Percentiles rank a stretch among this genome's conserved stretches.
phyloP scores from a whole-genome alignment of 176 grass and related monocot species.

The Chrysopogon serrulatus region DNA sequence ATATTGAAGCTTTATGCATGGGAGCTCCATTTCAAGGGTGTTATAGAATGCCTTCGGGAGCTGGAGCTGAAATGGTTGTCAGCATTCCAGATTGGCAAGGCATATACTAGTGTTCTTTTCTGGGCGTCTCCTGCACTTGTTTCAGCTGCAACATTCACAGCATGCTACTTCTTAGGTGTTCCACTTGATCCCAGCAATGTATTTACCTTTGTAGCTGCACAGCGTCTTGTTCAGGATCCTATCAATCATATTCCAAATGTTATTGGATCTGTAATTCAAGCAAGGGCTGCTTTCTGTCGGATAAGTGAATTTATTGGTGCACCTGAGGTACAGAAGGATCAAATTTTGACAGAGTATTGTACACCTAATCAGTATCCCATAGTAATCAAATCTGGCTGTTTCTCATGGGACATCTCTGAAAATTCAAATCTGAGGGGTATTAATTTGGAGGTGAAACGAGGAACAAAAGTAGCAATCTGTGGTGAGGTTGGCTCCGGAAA shows the following conservation, averaged over 20 bases:
- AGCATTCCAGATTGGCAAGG: conserved; percentile 64
- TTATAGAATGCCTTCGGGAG: conserved; percentile 61
- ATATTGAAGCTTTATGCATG: conserved; percentile 84
- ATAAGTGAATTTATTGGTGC: conserved; percentile 66
- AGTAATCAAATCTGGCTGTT: conserved; percentile 46
- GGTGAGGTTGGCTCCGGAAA: conserved; percentile 92
- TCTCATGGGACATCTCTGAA: conserved; percentile 63
- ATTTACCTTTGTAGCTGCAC: conserved; percentile 74
- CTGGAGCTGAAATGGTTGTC: conserved; percentile 65
- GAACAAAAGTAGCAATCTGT: conserved; percentile 78
- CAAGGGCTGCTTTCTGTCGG: conserved; percentile 72
- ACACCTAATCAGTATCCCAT: conserved; percentile 27
- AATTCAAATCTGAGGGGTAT: conserved; percentile 57
- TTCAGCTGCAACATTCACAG: conserved; percentile 67
- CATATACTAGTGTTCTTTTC: conserved; percentile 76
- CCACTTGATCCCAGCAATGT: conserved; percentile 77
- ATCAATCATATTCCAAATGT: conserved; percentile 67
- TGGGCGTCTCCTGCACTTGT: conserved; percentile 87
- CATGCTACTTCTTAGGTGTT: conserved; percentile 64
- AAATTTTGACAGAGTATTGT: conserved; percentile 16
- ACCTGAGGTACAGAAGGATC: conserved; percentile 45
- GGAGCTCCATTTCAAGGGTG: conserved; percentile 74
- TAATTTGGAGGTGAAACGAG: conserved; percentile 51
- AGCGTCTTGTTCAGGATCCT: conserved; percentile 73
- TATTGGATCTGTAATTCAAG: conserved; percentile 72